These are phyloP conservation scores for Pseudopithomyces chartarum DNA, from an alignment of 2,329 filamentous ascomycete species.

Conservation along the genomic window DNA sequence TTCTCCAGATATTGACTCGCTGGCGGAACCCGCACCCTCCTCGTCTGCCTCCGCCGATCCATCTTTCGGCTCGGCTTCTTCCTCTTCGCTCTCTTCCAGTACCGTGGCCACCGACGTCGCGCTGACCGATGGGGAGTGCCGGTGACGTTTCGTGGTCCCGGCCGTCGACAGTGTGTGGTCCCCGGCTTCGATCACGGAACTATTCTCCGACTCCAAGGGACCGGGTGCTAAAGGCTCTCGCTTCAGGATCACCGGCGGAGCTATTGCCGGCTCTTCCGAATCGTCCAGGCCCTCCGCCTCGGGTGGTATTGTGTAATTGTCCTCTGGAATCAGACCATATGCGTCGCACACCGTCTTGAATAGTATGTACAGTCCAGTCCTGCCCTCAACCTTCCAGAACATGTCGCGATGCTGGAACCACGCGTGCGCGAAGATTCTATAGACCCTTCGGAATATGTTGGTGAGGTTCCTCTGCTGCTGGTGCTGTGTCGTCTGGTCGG, in stretches of 20 bases:
- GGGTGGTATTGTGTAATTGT: slow-evolving; percentile 93
- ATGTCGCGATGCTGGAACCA: slow-evolving; percentile 97
- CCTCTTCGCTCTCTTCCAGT: slow-evolving; percentile 81
- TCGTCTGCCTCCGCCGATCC: slow-evolving; percentile 20
- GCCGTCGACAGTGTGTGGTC: slow-evolving; percentile 57
- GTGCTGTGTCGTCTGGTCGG: slow-evolving; percentile 42
- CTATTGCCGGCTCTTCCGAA: slow-evolving; percentile 51
- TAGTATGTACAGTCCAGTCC: slow-evolving; percentile 91
- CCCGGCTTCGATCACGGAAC: slow-evolving; percentile 33
- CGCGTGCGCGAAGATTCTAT: slow-evolving; percentile 96
- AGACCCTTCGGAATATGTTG: slow-evolving; percentile 92
- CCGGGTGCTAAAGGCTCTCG: slow-evolving; percentile 37
- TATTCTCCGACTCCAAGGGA: slow-evolving; percentile 23
- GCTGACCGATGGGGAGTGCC: slow-evolving; percentile 79
- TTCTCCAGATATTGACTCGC: slow-evolving; percentile 24
- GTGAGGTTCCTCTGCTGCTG: slow-evolving; percentile 80
- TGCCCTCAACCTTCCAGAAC: slow-evolving; percentile 90
- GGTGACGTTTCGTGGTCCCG: slow-evolving; percentile 81
- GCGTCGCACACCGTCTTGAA: slow-evolving; percentile 97
- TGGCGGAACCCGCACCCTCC: slow-evolving; percentile 5
- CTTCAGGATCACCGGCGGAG: slow-evolving; percentile 42
- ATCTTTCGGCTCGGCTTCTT: slow-evolving; percentile 44
- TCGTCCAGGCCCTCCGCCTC: slow-evolving; percentile 79
- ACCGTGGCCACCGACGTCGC: slow-evolving; percentile 77
- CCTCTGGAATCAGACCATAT: slow-evolving; percentile 85